Percentiles rank a stretch among this genome's conserved stretches.
These are phyloP conservation scores for Schizothecium vesticola DNA, from an alignment of 495 filamentous ascomycete species.

Conservation along the genomic window DNA sequence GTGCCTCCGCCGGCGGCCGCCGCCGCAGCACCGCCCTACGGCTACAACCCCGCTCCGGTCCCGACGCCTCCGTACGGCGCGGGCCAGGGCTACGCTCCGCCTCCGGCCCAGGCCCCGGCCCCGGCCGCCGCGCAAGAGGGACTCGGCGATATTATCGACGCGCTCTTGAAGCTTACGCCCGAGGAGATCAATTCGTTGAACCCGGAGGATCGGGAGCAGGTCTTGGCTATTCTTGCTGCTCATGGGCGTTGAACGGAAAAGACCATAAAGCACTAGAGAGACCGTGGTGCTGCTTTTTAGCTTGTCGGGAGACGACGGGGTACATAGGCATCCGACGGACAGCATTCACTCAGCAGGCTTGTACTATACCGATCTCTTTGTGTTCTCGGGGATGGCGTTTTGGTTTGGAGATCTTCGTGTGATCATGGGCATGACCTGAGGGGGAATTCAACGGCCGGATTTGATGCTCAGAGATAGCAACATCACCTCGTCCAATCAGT, in stretches of 20 bases:
- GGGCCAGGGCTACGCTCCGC: slow-evolving; percentile 33
- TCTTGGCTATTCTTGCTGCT: not conserved
- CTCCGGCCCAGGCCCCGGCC: slow-evolving; percentile 17
- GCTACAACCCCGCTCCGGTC: slow-evolving; percentile 48
- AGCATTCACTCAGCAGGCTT: not conserved
- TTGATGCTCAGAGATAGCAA: not conserved
- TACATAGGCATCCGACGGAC: not conserved
- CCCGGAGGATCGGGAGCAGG: not conserved
- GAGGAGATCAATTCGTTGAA: slow-evolving; percentile 34
- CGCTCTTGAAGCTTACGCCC: slow-evolving; percentile 52
- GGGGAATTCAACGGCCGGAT: not conserved
- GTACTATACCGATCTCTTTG: not conserved
- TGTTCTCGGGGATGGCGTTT: not conserved
- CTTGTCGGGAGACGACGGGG: not conserved
- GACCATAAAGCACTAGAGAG: no score
- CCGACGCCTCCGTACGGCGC: slow-evolving; percentile 49
- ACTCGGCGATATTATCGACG: not conserved
- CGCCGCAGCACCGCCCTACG: slow-evolving; percentile 15
- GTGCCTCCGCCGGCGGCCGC: slow-evolving; percentile 21
- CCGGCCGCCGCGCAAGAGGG: not conserved
- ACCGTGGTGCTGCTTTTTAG: not conserved
- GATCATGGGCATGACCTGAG: not conserved
- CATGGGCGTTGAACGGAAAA: slow-evolving; percentile 18
- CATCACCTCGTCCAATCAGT: not conserved
- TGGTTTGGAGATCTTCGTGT: not conserved